Evolutionary conservation across 805 yeast genomes (phyloP), one percentile per base, ranked within the genome.

Genomic region (Metschnikowia borealis): DNA sequence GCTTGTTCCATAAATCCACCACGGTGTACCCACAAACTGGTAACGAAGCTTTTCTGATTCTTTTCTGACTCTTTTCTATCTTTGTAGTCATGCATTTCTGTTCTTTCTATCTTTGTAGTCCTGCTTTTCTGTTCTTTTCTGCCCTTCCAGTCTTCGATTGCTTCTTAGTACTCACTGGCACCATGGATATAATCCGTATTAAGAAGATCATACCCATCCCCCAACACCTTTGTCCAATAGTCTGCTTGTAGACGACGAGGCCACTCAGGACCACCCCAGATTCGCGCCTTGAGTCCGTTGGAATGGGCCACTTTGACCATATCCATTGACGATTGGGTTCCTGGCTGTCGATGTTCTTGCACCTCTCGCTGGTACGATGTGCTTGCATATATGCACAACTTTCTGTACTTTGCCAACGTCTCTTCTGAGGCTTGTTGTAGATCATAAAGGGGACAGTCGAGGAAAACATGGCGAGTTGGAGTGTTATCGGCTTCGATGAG

Each of bases 241-340:
- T 61, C 61, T 42, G 77, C 62, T 51, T 80, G 72, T 29, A 69
- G 62, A 13, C 58, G 52, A 2, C 63, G 62, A 3, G 91, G 90
- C 89, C 89, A 85, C 46, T 71, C 71, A 1, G 88, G 83, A 7
- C 82, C 82, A 17, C 84, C 90, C 91, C 91, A 86, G 31, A 85
- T 69, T 49, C 92, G 69, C 0, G 88, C 79, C 55, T 75, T 72
- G 38, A 85, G 58, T 11, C 81, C 80, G 44, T 67, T 51, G 2
- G 64, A 59, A 56, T 84, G 88, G 1, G 87, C 84, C 14, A 51
- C 46, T 8, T 66, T 65, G 18, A 80, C 63, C 26, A 54, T 55
- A 3, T 50, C 34, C 20, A 55, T 54, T 21, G 79, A 54, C 10
- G 31, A 7, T 3, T 5, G 8, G 5, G 6, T n/a, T 17, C 32